A percentile compares a stretch with the other conserved stretches of the same genome.
These are phyloP conservation scores for Saccharomyces hybrid DNA, from an alignment of 1,139 yeast species.

Conservation along the genomic window DNA sequence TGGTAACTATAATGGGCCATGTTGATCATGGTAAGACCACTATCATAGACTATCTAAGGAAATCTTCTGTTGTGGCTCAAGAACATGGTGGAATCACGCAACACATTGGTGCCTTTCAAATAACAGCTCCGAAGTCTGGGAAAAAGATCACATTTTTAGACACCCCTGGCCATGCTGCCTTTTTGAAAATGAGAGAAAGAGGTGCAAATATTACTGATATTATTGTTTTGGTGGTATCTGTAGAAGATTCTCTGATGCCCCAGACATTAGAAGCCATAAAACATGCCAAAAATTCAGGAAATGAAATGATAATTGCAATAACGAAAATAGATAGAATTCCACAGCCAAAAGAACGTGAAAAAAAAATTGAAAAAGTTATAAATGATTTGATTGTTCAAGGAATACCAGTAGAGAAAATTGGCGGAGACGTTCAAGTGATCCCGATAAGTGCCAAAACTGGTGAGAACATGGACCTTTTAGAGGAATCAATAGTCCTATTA, in stretches of 20 bases:
- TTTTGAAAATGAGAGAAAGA: slow-evolving; percentile 89
- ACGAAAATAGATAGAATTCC: slow-evolving; percentile 85
- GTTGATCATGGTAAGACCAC: slow-evolving; percentile 99
- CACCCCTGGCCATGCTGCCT: slow-evolving; percentile 98
- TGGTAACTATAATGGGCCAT: slow-evolving; percentile 97
- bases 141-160: slow-evolving; percentile 81
- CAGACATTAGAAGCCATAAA: slow-evolving; percentile 94
- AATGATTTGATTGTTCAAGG: slow-evolving; percentile 71
- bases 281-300: slow-evolving; percentile 72
- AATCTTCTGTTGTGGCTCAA: slow-evolving; percentile 69
- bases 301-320: slow-evolving; percentile 83
- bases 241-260: slow-evolving; percentile 97
- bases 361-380: slow-evolving; percentile 45
- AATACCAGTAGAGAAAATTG: slow-evolving; percentile 83
- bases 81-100: slow-evolving; percentile 98
- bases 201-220: slow-evolving; percentile 95
- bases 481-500: slow-evolving; percentile 78
- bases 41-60: slow-evolving; percentile 74
- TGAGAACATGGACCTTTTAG: slow-evolving; percentile 76
- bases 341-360: slow-evolving; percentile 42
- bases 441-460: slow-evolving; percentile 84
- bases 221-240: slow-evolving; percentile 90
- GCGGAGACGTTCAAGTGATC: slow-evolving; percentile 91
- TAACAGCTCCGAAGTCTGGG: slow-evolving; percentile 63
- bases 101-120: slow-evolving; percentile 95